phyloP scores from a whole-genome alignment of 768 basidiomycete species.

The Pleurotus sapidus region DNA sequence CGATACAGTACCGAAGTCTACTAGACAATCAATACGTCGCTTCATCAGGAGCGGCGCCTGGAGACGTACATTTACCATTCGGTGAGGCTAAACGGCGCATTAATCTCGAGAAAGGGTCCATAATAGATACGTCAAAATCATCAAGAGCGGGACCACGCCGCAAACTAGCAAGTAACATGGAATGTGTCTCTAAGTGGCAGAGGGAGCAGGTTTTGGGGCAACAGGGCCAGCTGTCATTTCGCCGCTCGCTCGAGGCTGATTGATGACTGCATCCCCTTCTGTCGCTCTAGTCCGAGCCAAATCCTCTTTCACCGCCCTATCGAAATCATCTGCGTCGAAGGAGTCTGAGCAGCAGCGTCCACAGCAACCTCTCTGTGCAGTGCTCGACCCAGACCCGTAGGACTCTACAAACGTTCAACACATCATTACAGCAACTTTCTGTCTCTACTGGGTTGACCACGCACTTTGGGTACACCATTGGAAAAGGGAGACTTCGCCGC shows the following conservation, averaged over 20 bases:
- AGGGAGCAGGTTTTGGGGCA: no score
- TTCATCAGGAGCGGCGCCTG: no score
- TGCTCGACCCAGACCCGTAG: slow-evolving; percentile 29
- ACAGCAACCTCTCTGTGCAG: slow-evolving; percentile 38
- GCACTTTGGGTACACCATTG: slow-evolving; percentile 9
- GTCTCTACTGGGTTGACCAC: not conserved
- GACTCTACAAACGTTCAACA: slow-evolving; percentile 17
- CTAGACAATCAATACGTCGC: no score
- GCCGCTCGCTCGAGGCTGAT: not conserved
- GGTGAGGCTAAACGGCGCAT: no score
- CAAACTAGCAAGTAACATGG: no score
- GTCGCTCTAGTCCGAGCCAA: slow-evolving; percentile 8
- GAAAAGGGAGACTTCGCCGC: not conserved
- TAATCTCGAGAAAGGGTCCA: no score
- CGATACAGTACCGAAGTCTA: no score
- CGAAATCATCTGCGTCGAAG: slow-evolving; percentile 45
- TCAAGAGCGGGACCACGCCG: no score
- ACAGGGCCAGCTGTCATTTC: not conserved
- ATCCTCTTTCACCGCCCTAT: slow-evolving; percentile 33
- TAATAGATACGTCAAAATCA: no score
- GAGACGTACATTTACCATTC: no score
- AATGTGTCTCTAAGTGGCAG: no score
- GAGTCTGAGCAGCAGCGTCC: slow-evolving; percentile 39
- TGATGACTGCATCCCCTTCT: slow-evolving; percentile 1
- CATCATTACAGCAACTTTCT: not conserved